Conservation (phyloP, 2,329 filamentous ascomycete genomes). For the Rosellinia necatrix region DNA sequence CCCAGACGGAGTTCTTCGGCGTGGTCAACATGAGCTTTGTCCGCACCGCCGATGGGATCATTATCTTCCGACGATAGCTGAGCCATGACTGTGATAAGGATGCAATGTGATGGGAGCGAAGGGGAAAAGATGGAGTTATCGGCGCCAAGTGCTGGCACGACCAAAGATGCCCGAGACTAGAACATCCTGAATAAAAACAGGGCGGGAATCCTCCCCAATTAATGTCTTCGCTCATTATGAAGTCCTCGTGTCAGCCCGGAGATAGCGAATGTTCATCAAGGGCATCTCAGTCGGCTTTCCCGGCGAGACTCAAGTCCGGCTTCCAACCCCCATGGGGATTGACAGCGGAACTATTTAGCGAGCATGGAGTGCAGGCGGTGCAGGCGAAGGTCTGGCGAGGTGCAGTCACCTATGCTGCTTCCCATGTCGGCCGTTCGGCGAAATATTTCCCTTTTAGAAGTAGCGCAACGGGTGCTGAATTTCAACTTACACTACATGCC, state of each 20-base stretch:
- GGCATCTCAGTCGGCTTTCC: not conserved
- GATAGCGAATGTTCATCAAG: too few relatives aligned
- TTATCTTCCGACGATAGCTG: not conserved
- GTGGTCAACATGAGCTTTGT: not conserved
- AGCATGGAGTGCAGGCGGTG: not conserved
- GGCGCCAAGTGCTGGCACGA: not conserved
- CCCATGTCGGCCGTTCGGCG: not conserved
- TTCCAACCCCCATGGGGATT: not conserved
- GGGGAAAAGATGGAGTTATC: not conserved
- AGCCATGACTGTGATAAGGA: not conserved
- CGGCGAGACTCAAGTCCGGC: too few relatives aligned
- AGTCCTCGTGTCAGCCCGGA: too few relatives aligned
- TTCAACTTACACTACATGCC: too few relatives aligned
- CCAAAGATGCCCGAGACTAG: too few relatives aligned
- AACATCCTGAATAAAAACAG: too few relatives aligned
- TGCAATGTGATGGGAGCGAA: not conserved
- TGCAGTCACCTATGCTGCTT: not conserved
- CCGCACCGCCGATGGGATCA: not conserved
- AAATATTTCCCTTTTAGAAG: not conserved
- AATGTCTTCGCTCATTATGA: not conserved
- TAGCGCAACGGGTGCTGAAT: not conserved
- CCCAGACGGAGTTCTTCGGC: not conserved
- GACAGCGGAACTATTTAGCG: not conserved
- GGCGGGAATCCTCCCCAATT: not conserved
- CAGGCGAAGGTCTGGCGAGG: not conserved